Conservation (phyloP, 176 grass and related monocot genomes). For the Oryza glumipatula region DNA sequence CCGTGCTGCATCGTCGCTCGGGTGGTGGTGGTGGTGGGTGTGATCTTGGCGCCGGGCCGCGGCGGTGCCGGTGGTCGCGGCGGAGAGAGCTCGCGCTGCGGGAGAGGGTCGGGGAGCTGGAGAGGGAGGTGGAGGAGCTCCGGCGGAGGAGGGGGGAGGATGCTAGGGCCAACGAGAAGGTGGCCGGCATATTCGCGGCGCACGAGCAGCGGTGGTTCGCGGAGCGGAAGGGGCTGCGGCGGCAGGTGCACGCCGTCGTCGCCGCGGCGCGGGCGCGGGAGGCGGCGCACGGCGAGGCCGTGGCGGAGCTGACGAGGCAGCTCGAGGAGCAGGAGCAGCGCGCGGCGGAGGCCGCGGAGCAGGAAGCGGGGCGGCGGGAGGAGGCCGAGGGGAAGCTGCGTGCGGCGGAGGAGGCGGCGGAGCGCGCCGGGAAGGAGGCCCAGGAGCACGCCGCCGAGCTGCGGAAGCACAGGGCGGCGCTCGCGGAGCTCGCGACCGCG, state of each 20-base stretch:
- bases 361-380: constrained; percentile 39
- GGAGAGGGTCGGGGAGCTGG: constrained; percentile 47
- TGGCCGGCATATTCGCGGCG: constrained; percentile 70
- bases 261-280: constrained; percentile 49
- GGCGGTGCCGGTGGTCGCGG: constrained; percentile 49
- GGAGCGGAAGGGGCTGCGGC: constrained; percentile 56
- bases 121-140: constrained; percentile 52
- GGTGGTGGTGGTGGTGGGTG: constrained; percentile 31
- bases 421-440: constrained; percentile 44
- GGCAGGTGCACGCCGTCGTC: constrained; percentile 69
- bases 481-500: constrained; percentile 67
- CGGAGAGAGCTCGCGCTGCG: constrained; percentile 39
- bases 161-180: constrained; percentile 85
- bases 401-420: constrained; percentile 36
- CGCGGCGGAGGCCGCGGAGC: constrained; percentile 44
- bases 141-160: constrained; percentile 59
- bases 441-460: constrained; percentile 57
- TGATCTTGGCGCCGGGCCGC: constrained; percentile 16
- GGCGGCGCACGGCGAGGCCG: constrained; percentile 49
- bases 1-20: constrained; percentile 44
- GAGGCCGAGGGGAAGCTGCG: constrained; percentile 54
- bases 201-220: constrained; percentile 79
- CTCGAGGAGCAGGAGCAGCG: constrained; percentile 57
- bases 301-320: constrained; percentile 41
- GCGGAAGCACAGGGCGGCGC: constrained; percentile 73